These are phyloP conservation scores for Huntiella savannae DNA, from an alignment of 2,329 filamentous ascomycete species.

Conservation along the genomic window DNA sequence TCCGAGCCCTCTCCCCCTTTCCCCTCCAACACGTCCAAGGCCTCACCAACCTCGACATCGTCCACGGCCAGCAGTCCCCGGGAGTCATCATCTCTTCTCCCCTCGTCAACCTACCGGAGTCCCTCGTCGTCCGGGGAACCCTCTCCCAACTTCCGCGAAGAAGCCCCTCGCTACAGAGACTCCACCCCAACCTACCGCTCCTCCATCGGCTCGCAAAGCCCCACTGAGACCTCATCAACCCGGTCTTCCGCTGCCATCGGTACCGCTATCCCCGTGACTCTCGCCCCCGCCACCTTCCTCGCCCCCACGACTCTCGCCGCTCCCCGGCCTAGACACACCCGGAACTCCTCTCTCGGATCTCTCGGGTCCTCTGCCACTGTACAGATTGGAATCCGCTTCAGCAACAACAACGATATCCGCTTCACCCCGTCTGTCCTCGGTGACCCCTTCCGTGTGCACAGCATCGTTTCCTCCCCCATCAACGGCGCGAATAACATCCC, in stretches of 20 bases:
- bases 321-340: slow-evolving; percentile 24
- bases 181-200: no score
- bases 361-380: slow-evolving; percentile 47
- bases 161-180: background rate
- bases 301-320: slow-evolving; percentile 1
- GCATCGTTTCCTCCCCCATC: slow-evolving; percentile 17
- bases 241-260: background rate
- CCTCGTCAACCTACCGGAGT: slow-evolving; percentile 3
- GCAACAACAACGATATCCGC: slow-evolving; percentile 34
- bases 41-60: background rate
- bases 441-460: slow-evolving; percentile 21
- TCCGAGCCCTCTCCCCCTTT: background rate
- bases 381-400: slow-evolving; percentile 51
- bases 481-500: background rate
- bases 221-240: background rate
- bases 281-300: background rate
- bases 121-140: background rate
- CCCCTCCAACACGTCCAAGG: background rate
- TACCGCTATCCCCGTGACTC: background rate
- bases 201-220: background rate
- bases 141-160: background rate
- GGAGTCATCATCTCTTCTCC: slow-evolving; percentile 2
- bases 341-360: slow-evolving; percentile 32
- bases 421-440: slow-evolving; percentile 17
- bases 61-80: background rate